Percentiles rank a stretch among this genome's conserved stretches.
phyloP scores from a whole-genome alignment of 2,329 filamentous ascomycete species.

The Huntiella abstrusa region DNA sequence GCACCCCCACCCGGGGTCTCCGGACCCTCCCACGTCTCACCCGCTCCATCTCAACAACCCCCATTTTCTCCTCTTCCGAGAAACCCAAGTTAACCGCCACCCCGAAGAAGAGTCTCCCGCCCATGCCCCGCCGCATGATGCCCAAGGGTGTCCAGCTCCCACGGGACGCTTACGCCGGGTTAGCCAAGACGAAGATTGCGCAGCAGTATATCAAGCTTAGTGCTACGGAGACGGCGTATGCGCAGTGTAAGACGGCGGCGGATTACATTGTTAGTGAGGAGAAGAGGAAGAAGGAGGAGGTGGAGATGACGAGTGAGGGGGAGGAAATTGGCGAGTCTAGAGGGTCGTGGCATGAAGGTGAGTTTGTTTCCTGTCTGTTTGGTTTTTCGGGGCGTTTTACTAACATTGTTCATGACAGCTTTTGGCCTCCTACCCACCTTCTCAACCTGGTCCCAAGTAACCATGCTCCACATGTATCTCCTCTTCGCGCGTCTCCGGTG shows the following conservation, averaged over 20 bases:
- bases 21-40: not conserved
- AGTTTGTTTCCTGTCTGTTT: constrained; percentile 15
- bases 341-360: constrained; percentile 71
- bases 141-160: constrained; percentile 9
- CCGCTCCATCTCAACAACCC: not conserved
- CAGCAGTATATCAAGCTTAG: constrained; percentile 49
- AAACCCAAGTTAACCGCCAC: not conserved
- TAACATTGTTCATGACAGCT: constrained; percentile 27
- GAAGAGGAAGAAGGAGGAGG: constrained; percentile 42
- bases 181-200: constrained; percentile 9
- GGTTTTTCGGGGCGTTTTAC: not conserved
- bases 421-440: constrained; percentile 72
- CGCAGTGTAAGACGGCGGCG: constrained; percentile 52
- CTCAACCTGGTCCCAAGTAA: constrained; percentile 87
- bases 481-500: constrained; percentile 66
- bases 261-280: constrained; percentile 58
- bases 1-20: not conserved
- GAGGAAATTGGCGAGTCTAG: constrained; percentile 63
- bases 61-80: not conserved
- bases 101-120: constrained; percentile 1
- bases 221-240: constrained; percentile 60
- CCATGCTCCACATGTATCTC: constrained; percentile 91
- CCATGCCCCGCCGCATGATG: constrained; percentile 9
- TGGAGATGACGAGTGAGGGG: constrained; percentile 55
- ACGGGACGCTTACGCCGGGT: constrained; percentile 6